A percentile compares a stretch with the other conserved stretches of the same genome.
Conservation (phyloP, 2,329 filamentous ascomycete species). For the Boeremia lycopersici region DNA sequence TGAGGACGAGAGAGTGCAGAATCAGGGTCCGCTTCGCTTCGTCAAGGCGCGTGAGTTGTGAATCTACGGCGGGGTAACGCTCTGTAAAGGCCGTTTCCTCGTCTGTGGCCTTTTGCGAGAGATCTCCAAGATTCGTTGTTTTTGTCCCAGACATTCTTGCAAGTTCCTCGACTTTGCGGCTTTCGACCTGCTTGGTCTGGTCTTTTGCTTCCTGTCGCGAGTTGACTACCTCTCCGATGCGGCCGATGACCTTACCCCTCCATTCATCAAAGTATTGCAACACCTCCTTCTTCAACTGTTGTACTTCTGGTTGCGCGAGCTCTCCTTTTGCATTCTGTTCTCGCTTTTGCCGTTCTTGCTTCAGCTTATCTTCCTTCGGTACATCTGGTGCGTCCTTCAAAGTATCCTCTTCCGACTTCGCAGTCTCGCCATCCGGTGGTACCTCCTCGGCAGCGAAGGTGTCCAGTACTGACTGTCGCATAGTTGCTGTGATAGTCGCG, state of each 20-base stretch:
- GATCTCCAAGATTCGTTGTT: constrained; percentile 33
- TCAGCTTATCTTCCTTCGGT: constrained; percentile 39
- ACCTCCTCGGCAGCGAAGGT: constrained; percentile 48
- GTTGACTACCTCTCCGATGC: constrained; percentile 70
- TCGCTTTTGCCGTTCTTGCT: constrained; percentile 37
- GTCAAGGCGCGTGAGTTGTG: constrained; percentile 60
- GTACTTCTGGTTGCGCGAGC: constrained; percentile 57
- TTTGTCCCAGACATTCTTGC: constrained; percentile 39
- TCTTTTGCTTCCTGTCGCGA: constrained; percentile 43
- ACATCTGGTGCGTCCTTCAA: constrained; percentile 37
- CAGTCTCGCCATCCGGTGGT: constrained; percentile 15
- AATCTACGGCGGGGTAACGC: constrained; percentile 51
- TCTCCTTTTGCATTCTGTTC: constrained; percentile 53
- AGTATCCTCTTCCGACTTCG: constrained; percentile 31
- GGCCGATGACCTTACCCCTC: constrained; percentile 71
- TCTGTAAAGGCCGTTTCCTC: constrained; percentile 49
- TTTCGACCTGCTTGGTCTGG: constrained; percentile 34
- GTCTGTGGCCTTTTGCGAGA: constrained; percentile 36
- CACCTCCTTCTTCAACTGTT: constrained; percentile 72
- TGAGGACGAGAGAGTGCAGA: constrained; percentile 72
- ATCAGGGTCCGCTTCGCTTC: constrained; percentile 69
- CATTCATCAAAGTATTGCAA: constrained; percentile 79
- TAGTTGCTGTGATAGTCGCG: constrained; percentile 54
- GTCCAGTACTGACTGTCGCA: constrained; percentile 53
- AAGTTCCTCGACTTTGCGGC: constrained; percentile 25